Conservation (phyloP, 805 yeast species). For the Candida insectalens region DNA sequence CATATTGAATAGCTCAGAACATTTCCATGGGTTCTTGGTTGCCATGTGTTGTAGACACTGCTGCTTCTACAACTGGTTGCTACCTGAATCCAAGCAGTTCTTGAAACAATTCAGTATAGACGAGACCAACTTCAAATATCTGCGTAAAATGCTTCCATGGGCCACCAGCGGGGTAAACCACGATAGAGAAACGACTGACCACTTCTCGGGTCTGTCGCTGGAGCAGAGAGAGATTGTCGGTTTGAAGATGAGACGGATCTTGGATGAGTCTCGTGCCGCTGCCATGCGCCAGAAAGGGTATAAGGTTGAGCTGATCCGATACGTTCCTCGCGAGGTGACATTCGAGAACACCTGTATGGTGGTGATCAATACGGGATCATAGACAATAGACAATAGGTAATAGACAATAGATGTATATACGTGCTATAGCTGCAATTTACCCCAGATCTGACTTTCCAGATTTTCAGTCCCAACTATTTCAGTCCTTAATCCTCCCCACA, state of each 20-base stretch:
- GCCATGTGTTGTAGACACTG: slow-evolving; percentile 94
- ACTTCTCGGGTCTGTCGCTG: slow-evolving; percentile 35
- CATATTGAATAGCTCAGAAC: slow-evolving; percentile 25
- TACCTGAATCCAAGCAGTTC: slow-evolving; percentile 35
- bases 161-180: slow-evolving; percentile 65
- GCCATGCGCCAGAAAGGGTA: slow-evolving; percentile 35
- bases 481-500: too few relatives aligned
- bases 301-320: slow-evolving; percentile 43
- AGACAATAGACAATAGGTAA: too few relatives aligned
- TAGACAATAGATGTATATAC: too few relatives aligned
- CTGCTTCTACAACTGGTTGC: slow-evolving; percentile 50
- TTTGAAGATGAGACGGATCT: slow-evolving; percentile 53
- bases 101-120: slow-evolving; percentile 25
- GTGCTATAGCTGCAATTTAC: too few relatives aligned
- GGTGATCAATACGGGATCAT: slow-evolving; percentile 7
- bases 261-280: slow-evolving; percentile 61
- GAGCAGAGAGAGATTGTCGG: slow-evolving; percentile 54
- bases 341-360: slow-evolving; percentile 46
- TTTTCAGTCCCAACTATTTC: too few relatives aligned
- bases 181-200: slow-evolving; percentile 19
- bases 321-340: slow-evolving; percentile 48
- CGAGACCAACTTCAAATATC: slow-evolving; percentile 21
- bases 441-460: too few relatives aligned
- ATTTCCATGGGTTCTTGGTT: slow-evolving; percentile 49
- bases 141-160: slow-evolving; percentile 75